Conservation (phyloP, 768 basidiomycete genomes). For the Amanita molliuscula region DNA sequence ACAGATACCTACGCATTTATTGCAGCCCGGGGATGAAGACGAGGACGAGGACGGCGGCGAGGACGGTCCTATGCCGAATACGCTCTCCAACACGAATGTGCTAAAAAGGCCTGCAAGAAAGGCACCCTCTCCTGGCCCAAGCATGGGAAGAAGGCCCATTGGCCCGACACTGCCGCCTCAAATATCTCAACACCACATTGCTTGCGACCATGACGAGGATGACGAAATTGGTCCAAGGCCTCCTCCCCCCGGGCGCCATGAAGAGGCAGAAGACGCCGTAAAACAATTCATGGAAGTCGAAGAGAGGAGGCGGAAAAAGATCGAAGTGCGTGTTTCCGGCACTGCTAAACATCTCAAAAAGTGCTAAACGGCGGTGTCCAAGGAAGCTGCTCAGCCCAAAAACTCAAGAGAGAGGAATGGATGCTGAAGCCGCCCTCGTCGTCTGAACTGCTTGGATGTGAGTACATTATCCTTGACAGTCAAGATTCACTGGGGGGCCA, state of each 20-base stretch:
- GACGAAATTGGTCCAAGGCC: constrained; percentile 85
- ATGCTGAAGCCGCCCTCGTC: constrained; percentile 91
- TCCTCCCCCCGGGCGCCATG: constrained; percentile 35
- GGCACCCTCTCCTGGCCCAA: constrained; percentile 14
- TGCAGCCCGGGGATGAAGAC: constrained; percentile 14
- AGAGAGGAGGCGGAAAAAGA: constrained; percentile 58
- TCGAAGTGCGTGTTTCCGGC: constrained; percentile 41
- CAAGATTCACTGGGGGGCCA: background rate
- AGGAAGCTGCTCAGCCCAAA: constrained; percentile 77
- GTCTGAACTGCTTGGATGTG: constrained; percentile 70
- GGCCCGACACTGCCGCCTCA: constrained; percentile 45
- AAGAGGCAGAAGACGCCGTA: constrained; percentile 52
- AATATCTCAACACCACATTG: constrained; percentile 19
- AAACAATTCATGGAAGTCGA: constrained; percentile 81
- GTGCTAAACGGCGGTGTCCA: constrained; percentile 2
- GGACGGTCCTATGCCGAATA: constrained; percentile 18
- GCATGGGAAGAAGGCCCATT: constrained; percentile 24
- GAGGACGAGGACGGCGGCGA: constrained; percentile 12
- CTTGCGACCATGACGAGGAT: constrained; percentile 34
- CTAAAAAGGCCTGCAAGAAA: constrained; percentile 4
- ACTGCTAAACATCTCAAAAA: too few relatives aligned
- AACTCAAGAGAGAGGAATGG: constrained; percentile 86
- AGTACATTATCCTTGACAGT: constrained; percentile 19
- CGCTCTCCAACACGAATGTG: background rate
- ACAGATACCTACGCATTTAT: constrained; percentile 36